Base-by-base conservation (phyloP, 2,329 filamentous ascomycete species). In the Fulvia fulva region DNA sequence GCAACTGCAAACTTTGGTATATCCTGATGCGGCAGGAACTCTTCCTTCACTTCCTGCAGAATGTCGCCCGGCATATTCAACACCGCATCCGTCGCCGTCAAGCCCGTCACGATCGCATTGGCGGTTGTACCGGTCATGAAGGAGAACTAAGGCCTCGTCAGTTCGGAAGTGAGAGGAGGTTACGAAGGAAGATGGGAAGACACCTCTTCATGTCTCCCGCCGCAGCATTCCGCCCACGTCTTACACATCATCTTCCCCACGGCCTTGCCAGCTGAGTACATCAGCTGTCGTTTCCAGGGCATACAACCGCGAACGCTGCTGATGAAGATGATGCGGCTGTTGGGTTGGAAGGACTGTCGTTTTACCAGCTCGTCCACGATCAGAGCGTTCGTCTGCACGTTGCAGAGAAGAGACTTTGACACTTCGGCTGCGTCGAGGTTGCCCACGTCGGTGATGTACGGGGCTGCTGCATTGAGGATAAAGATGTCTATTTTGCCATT, bases 41-140 rank as follows among this genome's bases (percentile, higher is more conserved):
- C 54, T 25, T 55, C 57, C 44, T 65, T 66, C 34, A 67, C 44
- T 23, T 55, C 57, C 25, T 41, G 11, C 22, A 53, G 9, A 34
- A 66, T 56, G 19, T 68, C 60, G 14, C 55, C 60, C 19, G 58
- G 57, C 21, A 55, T 45, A n/a, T 45, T 7, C 16, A 37, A 45
- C 7, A 51, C 23, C 22, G 49, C 49, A 64, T 71, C 51, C 67
- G 66, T 43, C 19, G 19, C 49, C 16, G 69, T 71, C 51, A 71
- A 49, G 2, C 69, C 70, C 2, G 70, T 68, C 7, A 64, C 63
- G 22, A 72, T 64, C 0, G 67, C 63, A 61, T 72, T 71, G 6
- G 67, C 68, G 1, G 69, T 71, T 2, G 55, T 61, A 8, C 54
- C 55, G 5, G 58, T 3, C 55, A 57, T 55, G 58, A 60, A 58